Evolutionary conservation across 129 eudicot species (phyloP).

Genomic region (Logfia minima): DNA sequence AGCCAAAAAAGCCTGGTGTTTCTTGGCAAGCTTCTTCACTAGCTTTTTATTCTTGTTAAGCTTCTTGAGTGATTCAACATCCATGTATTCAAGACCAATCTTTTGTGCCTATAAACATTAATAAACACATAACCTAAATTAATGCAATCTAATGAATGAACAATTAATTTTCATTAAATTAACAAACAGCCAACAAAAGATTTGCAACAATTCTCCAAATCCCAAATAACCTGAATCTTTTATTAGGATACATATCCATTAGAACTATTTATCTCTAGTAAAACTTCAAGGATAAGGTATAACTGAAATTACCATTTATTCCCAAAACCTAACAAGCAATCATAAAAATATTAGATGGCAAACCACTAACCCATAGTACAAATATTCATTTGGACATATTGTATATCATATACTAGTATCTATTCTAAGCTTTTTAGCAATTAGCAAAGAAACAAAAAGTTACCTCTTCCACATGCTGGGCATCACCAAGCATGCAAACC

Average conservation of each 20-base stretch:
- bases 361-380: neutral
- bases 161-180: neutral
- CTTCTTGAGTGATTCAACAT: slow-evolving; percentile 54
- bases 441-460: neutral
- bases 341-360: neutral
- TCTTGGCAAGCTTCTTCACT: slow-evolving; percentile 60
- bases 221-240: neutral
- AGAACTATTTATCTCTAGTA: too few relatives aligned
- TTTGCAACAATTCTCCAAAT: neutral
- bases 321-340: neutral
- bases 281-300: too few relatives aligned
- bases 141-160: neutral
- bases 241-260: too few relatives aligned
- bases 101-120: slow-evolving; percentile 42
- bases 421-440: neutral
- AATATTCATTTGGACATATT: neutral
- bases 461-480: slow-evolving; percentile 66
- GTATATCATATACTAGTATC: neutral
- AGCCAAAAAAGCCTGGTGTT: slow-evolving; percentile 54
- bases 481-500: slow-evolving; percentile 66
- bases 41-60: slow-evolving; percentile 59
- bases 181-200: neutral
- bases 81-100: slow-evolving; percentile 54
- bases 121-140: neutral
- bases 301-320: too few relatives aligned